Evolutionary conservation across 2,329 filamentous ascomycete genomes (phyloP).

Genomic region (Colletotrichum liriopes): DNA sequence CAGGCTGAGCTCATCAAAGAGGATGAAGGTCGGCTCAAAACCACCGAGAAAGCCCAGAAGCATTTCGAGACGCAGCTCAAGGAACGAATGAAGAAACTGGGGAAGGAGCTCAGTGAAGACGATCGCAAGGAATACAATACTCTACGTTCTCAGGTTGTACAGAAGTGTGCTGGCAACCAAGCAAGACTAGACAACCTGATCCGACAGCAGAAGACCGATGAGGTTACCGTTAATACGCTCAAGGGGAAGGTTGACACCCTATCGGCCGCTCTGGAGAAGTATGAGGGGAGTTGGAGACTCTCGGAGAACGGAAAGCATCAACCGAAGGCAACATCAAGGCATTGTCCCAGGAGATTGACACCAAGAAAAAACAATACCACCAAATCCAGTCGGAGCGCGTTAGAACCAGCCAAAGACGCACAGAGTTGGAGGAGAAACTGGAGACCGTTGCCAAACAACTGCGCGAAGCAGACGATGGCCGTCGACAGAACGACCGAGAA

Average conservation of each 20-base stretch:
- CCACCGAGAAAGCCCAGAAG: constrained; percentile 90
- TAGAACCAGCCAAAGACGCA: constrained; percentile 84
- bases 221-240: constrained; percentile 90
- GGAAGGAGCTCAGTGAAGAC: constrained; percentile 85
- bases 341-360: constrained; percentile 82
- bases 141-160: constrained; percentile 87
- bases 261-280: constrained; percentile 80
- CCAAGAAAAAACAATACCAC: constrained; percentile 93
- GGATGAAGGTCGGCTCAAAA: constrained; percentile 83
- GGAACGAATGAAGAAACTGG: constrained; percentile 87
- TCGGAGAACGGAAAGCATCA: constrained; percentile 78
- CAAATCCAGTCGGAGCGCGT: constrained; percentile 87
- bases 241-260: constrained; percentile 89
- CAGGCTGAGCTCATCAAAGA: constrained; percentile 80
- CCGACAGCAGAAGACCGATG: constrained; percentile 91
- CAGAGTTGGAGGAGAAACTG: constrained; percentile 93
- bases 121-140: constrained; percentile 93
- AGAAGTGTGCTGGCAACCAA: constrained; percentile 85
- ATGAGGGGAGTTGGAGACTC: constrained; percentile 79
- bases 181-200: constrained; percentile 88
- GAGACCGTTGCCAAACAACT: constrained; percentile 85
- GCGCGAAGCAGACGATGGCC: constrained; percentile 87
- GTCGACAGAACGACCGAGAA: constrained; percentile 89
- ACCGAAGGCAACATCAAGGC: constrained; percentile 76
- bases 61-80: constrained; percentile 92